A percentile compares a stretch with the other conserved stretches of the same genome.
phyloP scores from a whole-genome alignment of 768 basidiomycete genomes.

The Cubamyces sp. region DNA sequence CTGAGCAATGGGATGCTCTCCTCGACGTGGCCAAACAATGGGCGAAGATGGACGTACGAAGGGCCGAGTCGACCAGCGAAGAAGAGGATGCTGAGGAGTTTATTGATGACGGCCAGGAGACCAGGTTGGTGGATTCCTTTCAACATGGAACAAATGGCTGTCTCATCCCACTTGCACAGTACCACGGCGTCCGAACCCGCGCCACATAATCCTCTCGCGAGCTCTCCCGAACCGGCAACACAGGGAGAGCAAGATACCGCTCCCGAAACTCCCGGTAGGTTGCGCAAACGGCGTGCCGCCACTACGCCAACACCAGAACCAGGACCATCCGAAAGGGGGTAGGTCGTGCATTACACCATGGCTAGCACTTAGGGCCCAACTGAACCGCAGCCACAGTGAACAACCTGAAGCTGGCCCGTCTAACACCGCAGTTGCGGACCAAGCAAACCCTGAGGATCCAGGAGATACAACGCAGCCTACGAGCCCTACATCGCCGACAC shows the following conservation, averaged over 20 bases:
- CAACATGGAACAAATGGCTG: no score
- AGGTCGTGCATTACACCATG: not conserved
- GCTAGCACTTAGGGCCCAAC: not conserved
- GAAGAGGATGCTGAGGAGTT: conserved; percentile 48
- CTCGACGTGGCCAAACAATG: conserved; percentile 44
- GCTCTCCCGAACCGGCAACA: conserved; percentile 17
- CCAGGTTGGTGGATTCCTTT: not conserved
- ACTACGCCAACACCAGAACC: not conserved
- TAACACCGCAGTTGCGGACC: not conserved
- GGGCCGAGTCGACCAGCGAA: conserved; percentile 44
- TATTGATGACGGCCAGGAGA: conserved; percentile 30
- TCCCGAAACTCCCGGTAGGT: not conserved
- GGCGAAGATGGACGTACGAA: conserved; percentile 42
- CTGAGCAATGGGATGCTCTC: conserved; percentile 48
- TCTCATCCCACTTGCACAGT: not conserved
- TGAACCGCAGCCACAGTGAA: no score
- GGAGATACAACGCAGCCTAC: not conserved
- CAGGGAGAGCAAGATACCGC: not conserved
- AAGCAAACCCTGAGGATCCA: not conserved
- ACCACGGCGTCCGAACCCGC: conserved; percentile 7
- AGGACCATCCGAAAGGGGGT: not conserved
- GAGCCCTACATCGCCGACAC: conserved; percentile 16
- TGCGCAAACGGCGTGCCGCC: conserved; percentile 2
- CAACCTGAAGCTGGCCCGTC: no score
- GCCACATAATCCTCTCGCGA: conserved; percentile 7